phyloP scores from a whole-genome alignment of 2,329 filamentous ascomycete genomes.

The Sarocladium strictum region DNA sequence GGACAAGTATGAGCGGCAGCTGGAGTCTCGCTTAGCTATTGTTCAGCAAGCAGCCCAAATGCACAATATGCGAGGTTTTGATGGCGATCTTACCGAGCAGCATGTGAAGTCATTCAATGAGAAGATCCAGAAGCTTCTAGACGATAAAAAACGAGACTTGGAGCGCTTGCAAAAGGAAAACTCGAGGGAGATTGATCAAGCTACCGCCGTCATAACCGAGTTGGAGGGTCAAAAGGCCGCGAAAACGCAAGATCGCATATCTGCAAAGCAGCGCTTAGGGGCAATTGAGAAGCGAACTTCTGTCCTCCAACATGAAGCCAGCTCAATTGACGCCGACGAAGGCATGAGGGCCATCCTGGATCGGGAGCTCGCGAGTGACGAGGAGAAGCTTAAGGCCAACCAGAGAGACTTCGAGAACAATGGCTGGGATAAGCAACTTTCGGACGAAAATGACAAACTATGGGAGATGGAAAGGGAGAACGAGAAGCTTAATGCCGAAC shows the following conservation, averaged over 20 bases:
- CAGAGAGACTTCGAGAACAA: conserved; percentile 58
- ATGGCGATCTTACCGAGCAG: conserved; percentile 67
- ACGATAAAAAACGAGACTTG: conserved; percentile 73
- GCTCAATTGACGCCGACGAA: conserved; percentile 77
- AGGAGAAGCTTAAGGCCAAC: conserved; percentile 58
- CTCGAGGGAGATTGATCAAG: conserved; percentile 65
- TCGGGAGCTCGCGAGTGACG: conserved; percentile 47
- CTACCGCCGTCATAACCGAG: conserved; percentile 65
- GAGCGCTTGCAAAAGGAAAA: conserved; percentile 70
- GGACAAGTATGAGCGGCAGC: conserved; percentile 76
- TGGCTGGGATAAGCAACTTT: conserved; percentile 66
- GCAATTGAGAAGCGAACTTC: conserved; percentile 66
- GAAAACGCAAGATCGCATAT: conserved; percentile 67
- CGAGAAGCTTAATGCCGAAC: conserved; percentile 68
- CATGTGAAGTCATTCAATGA: conserved; percentile 73
- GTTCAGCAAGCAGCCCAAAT: conserved; percentile 71
- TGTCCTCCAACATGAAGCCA: conserved; percentile 60
- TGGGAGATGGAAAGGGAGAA: conserved; percentile 65
- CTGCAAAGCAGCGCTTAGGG: conserved; percentile 65
- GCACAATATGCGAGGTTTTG: conserved; percentile 79
- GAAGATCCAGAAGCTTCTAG: conserved; percentile 65
- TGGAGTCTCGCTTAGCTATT: conserved; percentile 64
- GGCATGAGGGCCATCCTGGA: conserved; percentile 74
- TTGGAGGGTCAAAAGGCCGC: conserved; percentile 70
- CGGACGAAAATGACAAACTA: conserved; percentile 58